Base-by-base conservation (phyloP, 345 rosid species). In the Crucihimalaya himalaica region DNA sequence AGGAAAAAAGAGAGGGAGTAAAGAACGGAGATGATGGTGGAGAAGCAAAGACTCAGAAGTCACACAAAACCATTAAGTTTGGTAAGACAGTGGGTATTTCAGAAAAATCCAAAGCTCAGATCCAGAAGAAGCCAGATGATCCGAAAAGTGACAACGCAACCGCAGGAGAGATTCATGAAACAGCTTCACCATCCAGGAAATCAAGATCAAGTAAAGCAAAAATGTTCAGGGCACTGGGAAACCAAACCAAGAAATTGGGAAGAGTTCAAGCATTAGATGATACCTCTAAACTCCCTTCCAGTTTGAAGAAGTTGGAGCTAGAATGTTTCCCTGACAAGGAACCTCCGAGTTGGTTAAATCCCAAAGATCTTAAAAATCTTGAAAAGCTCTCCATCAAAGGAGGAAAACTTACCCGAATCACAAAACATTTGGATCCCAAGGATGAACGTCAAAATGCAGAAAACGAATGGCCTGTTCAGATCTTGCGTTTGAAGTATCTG, bases 401-500 rank as follows among this genome's bases (percentile, higher is more conserved):
- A 51, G 89, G 84, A 69, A 8, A 1, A 0, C 78, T 85, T 21
- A 55, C 48, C 14, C 13, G 54, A 35, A 51, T 81, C 66, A n/a
- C n/a, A n/a, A n/a, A n/a, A n/a, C n/a, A n/a, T n/a, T n/a, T n/a
- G n/a, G n/a, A n/a, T n/a, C n/a, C n/a, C n/a, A n/a, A 50, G 51
- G 29, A n/a, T 12, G 5, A 32, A 50, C 7, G 1, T 57, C 32
- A 1, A 60, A 19, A 12, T 37, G 28, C 28, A 40, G 58, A 16
- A 15, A 20, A 40, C 5, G 43, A 73, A 21, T 76, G 82, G 46
- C 0, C 8, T 2, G 73, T 83, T 34, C 8, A 72, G 76, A 39
- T 19, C 39, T 60, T 86, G 39, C 85, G 84, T 35, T 59, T 86
- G 79, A 80, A 82, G 75, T 82, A 78, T 60, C 80, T 86, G 66